Percentiles rank a stretch among this genome's conserved stretches.
These are phyloP conservation scores for Nasturtium officinale DNA, from an alignment of 345 rosid species.

Conservation along the genomic window DNA sequence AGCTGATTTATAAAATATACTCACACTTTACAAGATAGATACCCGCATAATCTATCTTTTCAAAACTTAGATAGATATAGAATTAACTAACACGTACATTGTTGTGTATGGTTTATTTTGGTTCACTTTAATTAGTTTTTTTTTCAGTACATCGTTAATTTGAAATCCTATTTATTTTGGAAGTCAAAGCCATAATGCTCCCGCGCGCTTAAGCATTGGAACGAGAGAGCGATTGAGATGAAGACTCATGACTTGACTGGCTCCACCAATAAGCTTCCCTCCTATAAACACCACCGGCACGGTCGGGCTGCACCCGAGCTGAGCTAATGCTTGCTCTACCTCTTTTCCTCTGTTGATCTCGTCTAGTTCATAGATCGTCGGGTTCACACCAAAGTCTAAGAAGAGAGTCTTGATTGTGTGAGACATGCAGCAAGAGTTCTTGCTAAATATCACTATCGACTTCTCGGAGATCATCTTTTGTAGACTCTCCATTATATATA, in stretches of 20 bases:
- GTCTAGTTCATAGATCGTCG: conserved; percentile 65
- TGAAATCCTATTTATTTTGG: not conserved
- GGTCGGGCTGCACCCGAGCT: conserved; percentile 63
- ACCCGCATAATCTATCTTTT: conserved; percentile 16
- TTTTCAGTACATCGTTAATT: not conserved
- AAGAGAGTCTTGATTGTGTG: conserved; percentile 67
- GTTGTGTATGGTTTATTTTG: too few species aligned
- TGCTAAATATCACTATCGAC: conserved; percentile 85
- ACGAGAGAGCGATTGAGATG: conserved; percentile 68
- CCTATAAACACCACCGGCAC: conserved; percentile 78
- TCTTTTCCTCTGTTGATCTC: conserved; percentile 63
- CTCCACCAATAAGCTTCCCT: conserved; percentile 73
- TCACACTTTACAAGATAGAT: conserved; percentile 16
- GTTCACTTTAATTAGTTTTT: not conserved
- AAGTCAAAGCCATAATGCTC: conserved; percentile 73
- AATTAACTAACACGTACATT: conserved; percentile 9
- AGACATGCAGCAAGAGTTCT: too few species aligned
- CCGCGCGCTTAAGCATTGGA: conserved; percentile 69
- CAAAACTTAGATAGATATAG: conserved; percentile 33
- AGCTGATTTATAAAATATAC: too few species aligned
- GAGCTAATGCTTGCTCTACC: conserved; percentile 66
- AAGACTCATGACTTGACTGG: conserved; percentile 75
- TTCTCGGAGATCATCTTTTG: conserved; percentile 57
- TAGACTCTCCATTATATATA: too few species aligned
- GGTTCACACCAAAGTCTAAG: conserved; percentile 69